A percentile compares a stretch with the other conserved stretches of the same genome.
These are phyloP conservation scores for Prunus mume DNA, from an alignment of 306 rosid species.

Conservation along the genomic window DNA sequence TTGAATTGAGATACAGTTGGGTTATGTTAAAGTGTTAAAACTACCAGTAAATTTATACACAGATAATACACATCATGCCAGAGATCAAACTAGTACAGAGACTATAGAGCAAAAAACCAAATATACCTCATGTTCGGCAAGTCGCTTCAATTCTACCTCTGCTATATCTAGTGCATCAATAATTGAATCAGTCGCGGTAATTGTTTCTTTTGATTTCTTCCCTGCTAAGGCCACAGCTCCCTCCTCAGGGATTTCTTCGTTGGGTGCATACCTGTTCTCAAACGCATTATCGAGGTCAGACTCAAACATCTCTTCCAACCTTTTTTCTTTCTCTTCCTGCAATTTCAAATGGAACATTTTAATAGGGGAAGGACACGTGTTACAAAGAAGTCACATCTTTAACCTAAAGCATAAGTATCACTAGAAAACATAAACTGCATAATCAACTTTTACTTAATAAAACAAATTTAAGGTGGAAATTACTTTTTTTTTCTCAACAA, in stretches of 20 bases:
- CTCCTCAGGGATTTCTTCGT: constrained; percentile 92
- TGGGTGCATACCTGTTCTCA: constrained; percentile 52
- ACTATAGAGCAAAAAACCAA: background rate
- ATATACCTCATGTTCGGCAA: constrained; percentile 65
- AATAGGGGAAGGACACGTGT: background rate
- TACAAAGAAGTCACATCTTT: background rate
- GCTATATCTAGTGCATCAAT: constrained; percentile 82
- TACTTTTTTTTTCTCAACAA: constrained; percentile 1
- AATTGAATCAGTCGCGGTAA: constrained; percentile 79
- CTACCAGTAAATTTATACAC: background rate
- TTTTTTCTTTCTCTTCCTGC: constrained; percentile 97
- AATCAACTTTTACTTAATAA: background rate
- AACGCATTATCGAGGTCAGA: constrained; percentile 68
- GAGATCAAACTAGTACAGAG: background rate
- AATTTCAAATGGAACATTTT: constrained; percentile 30
- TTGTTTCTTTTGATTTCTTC: constrained; percentile 81
- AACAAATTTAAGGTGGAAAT: constrained; percentile 1
- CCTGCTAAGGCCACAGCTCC: constrained; percentile 93
- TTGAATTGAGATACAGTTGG: constrained; percentile 9
- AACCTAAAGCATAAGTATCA: background rate
- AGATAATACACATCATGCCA: background rate
- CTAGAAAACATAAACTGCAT: background rate
- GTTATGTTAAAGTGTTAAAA: background rate
- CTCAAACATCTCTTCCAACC: constrained; percentile 85
- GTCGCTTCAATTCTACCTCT: constrained; percentile 62